These are phyloP conservation scores for Noccaea bulbosa DNA, from an alignment of 345 rosid genomes.

Conservation along the genomic window DNA sequence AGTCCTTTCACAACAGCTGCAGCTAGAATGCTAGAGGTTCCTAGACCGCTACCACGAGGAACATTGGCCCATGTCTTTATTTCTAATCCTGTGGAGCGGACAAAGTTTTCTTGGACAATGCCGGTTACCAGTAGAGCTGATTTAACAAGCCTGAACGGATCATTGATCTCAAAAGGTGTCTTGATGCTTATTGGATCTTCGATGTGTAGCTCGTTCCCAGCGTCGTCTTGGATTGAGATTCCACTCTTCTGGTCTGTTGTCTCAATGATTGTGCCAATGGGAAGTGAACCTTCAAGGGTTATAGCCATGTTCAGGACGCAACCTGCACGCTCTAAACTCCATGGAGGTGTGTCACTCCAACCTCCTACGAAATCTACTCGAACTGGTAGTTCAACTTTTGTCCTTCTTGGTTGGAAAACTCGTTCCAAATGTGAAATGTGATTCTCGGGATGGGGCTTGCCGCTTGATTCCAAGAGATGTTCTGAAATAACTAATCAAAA, in stretches of 20 bases:
- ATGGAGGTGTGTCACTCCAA: constrained; percentile 99
- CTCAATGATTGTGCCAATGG: constrained; percentile 81
- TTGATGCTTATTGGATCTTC: constrained; percentile 58
- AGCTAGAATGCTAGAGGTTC: constrained; percentile 96
- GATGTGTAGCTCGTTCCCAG: constrained; percentile 58
- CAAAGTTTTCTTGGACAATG: constrained; percentile 51
- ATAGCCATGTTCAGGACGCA: constrained; percentile 92
- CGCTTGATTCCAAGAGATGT: constrained; percentile 58
- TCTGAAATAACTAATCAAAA: constrained; percentile 48
- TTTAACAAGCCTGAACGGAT: constrained; percentile 87
- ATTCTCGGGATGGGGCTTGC: constrained; percentile 38
- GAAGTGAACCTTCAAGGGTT: constrained; percentile 79
- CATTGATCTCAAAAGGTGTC: constrained; percentile 66
- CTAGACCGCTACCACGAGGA: constrained; percentile 96
- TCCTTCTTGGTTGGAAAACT: constrained; percentile 52
- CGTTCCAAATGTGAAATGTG: constrained; percentile 37
- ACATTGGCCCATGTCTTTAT: constrained; percentile 92
- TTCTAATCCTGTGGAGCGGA: constrained; percentile 55
- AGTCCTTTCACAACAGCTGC: constrained; percentile 95
- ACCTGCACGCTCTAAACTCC: constrained; percentile 98
- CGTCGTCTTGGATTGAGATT: constrained; percentile 70
- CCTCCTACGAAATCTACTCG: constrained; percentile 97
- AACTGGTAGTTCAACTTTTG: constrained; percentile 85
- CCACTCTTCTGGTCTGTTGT: constrained; percentile 59
- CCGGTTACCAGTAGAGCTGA: constrained; percentile 87